These are phyloP conservation scores for Microbotryum intermedium DNA, from an alignment of 1,284 basidiomycete genomes.

Conservation along the genomic window DNA sequence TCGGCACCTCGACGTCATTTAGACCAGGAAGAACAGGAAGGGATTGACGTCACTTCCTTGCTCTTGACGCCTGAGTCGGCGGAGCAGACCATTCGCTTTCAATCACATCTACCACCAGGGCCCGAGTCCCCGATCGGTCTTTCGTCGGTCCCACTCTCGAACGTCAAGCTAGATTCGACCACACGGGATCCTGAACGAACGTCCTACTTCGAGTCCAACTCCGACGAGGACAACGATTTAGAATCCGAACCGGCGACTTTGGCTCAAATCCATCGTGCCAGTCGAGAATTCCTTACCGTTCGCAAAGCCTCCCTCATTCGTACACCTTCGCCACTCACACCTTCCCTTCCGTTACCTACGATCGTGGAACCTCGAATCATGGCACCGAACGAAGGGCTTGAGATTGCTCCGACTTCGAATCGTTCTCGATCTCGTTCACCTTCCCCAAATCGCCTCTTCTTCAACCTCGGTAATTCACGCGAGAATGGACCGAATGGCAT, in stretches of 20 bases:
- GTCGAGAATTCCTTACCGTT: too few relatives aligned
- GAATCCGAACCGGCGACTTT: neutral
- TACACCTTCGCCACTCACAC: too few relatives aligned
- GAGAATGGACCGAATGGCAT: too few relatives aligned
- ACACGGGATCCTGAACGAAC: neutral
- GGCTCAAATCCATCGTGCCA: too few relatives aligned
- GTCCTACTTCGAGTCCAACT: neutral
- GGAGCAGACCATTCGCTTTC: neutral
- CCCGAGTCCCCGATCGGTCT: neutral
- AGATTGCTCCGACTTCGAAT: too few relatives aligned
- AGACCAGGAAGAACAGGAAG: neutral
- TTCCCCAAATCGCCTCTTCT: too few relatives aligned
- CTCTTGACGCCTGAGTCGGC: neutral
- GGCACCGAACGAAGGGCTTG: too few relatives aligned
- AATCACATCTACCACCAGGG: neutral
- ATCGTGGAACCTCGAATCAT: too few relatives aligned
- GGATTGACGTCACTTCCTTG: constrained; percentile 1
- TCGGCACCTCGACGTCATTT: neutral
- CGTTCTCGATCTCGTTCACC: too few relatives aligned
- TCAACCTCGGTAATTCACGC: too few relatives aligned
- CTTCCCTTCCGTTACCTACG: too few relatives aligned
- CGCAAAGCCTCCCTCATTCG: too few relatives aligned
- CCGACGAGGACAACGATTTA: neutral
- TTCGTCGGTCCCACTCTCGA: neutral
- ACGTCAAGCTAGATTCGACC: neutral